Base-by-base conservation (phyloP, 1,284 basidiomycete species). In the Cystobasidium sp. region DNA sequence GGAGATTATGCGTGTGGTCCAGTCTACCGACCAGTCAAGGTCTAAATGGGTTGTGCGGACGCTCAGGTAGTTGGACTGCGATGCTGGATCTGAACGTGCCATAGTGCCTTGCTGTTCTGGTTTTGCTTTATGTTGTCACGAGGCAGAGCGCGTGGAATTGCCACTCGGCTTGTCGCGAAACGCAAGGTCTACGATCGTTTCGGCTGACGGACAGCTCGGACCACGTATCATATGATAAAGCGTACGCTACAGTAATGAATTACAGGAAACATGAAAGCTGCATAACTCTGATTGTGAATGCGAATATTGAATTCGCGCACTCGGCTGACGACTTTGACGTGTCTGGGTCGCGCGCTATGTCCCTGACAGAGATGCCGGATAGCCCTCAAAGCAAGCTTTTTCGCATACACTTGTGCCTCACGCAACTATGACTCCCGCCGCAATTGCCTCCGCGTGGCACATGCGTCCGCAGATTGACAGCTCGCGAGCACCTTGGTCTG, bases 21-120 rank as follows among this genome's bases (percentile, higher is more conserved):
- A 98, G 83, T 97, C 89, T 77, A 98, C 85, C 1, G 80, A 83
- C 95, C 94, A 97, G 78, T 91, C 88, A 75, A 98, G 88, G 58
- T 87, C 83, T 31, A 93, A 84, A 81, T 93, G 88, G 56, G 86
- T 85, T 1, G 90, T 89, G 1, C 85, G 83, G 78, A 94, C 86
- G 64, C 90, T 84, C 6, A 84, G 81, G 83, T 92, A 93, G 84
- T 95, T 95, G 47, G 91, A 87, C 80, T 93, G 89, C 0, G 90
- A 90, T 0, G 90, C 88, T 10, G 88, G 89, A 82, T 94, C 92
- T 61, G 83, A 65, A 41, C 51, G 41, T 18, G 53, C 56, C 70
- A 73, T 73, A 1, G n/a, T 59, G 74, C 53, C 46, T 31, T 31
- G 37, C 22, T 44, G 55, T 18, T 22, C 46, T 31, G 53, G 12